Percentiles rank a stretch among this genome's conserved stretches.
phyloP scores from a whole-genome alignment of 1,284 basidiomycete species.

The Exobasidium cylindrosporum region DNA sequence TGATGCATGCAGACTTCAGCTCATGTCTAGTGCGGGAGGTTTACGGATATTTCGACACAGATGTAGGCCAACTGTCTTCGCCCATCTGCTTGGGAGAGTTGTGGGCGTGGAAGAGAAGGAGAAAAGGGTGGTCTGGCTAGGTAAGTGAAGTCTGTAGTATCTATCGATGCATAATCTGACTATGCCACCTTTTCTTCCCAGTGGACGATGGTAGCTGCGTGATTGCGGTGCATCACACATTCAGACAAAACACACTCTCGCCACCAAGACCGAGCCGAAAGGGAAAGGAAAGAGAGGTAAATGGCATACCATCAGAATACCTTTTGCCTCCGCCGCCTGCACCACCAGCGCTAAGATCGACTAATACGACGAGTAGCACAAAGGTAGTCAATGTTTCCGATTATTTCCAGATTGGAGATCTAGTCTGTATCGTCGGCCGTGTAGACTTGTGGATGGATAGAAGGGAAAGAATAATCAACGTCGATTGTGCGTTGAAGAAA shows the following conservation, averaged over 20 bases:
- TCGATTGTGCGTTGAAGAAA: not conserved
- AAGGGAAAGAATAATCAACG: not conserved
- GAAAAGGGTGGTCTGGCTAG: constrained; percentile 4
- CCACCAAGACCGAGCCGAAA: constrained; percentile 1
- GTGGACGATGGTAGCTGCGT: constrained; percentile 11
- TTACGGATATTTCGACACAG: not conserved
- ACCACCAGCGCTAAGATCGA: too few relatives aligned
- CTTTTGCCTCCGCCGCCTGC: constrained; percentile 1
- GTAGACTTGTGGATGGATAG: not conserved
- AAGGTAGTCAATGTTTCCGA: not conserved
- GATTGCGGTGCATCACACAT: constrained; percentile 7
- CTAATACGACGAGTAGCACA: not conserved
- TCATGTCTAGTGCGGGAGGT: not conserved
- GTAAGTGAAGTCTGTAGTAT: not conserved
- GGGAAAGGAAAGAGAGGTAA: not conserved
- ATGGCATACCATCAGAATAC: constrained; percentile 11
- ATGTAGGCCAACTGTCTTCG: constrained; percentile 5
- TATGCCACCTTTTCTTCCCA: not conserved
- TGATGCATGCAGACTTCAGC: not conserved
- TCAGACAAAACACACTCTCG: not conserved
- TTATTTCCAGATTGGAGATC: not conserved
- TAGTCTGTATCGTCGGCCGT: constrained; percentile 1
- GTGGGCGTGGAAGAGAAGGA: constrained; percentile 9
- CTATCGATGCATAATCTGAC: not conserved
- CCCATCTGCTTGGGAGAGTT: not conserved